Percentiles rank a stretch among this genome's conserved stretches.
phyloP scores from a whole-genome alignment of 768 basidiomycete species.

The Mycena filopes region DNA sequence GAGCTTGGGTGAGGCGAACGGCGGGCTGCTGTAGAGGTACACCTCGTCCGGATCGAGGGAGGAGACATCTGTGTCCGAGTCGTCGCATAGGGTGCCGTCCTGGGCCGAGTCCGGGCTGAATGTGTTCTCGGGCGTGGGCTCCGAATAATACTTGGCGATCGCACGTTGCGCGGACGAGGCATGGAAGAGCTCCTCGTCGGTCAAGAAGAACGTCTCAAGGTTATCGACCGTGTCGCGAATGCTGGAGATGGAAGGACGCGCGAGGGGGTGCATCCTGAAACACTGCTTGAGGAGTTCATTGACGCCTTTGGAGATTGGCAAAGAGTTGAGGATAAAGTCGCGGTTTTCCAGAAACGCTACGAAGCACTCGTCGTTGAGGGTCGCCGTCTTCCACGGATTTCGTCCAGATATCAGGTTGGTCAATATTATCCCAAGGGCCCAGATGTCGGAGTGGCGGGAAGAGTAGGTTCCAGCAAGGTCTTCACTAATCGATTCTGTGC shows the following conservation, averaged over 20 bases:
- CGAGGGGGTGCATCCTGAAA: conserved; percentile 72
- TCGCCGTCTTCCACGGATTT: conserved; percentile 82
- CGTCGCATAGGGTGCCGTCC: conserved; percentile 12
- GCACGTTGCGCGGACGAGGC: conserved; percentile 35
- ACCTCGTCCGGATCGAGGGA: conserved; percentile 46
- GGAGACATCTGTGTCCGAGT: conserved; percentile 30
- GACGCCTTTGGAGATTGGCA: conserved; percentile 78
- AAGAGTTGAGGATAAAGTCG: conserved; percentile 70
- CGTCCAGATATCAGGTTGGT: conserved; percentile 84
- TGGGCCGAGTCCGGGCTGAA: conserved; percentile 18
- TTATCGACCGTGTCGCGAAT: conserved; percentile 66
- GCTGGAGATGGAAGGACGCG: conserved; percentile 71
- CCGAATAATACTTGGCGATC: conserved; percentile 37
- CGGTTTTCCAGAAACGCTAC: conserved; percentile 68
- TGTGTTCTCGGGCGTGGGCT: conserved; percentile 13
- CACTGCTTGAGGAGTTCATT: conserved; percentile 76
- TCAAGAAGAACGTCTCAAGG: conserved; percentile 71
- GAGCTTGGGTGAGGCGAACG: conserved; percentile 38
- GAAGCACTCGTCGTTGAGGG: conserved; percentile 74
- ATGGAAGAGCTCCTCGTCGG: conserved; percentile 54
- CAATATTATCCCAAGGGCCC: conserved; percentile 84
- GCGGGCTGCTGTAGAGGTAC: conserved; percentile 49
- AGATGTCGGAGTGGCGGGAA: conserved; percentile 73
- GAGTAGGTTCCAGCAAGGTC: conserved; percentile 61
- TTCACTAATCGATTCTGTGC: conserved; percentile 64